Evolutionary conservation across 169 alveolate species (phyloP).

Genomic region (Cryptosporidium bovis): DNA sequence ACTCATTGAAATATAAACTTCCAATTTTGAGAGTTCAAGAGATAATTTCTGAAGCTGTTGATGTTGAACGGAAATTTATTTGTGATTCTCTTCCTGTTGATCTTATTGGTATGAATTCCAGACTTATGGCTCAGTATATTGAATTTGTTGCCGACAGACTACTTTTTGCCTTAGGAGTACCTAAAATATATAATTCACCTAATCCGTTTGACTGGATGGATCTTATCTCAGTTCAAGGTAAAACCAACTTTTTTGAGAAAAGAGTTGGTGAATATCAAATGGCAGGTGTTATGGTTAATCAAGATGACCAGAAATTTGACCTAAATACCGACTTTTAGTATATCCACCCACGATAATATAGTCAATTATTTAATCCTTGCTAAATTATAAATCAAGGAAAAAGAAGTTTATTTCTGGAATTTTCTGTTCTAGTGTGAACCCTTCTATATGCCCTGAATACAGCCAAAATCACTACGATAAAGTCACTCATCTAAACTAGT

Average conservation of each 20-base stretch:
- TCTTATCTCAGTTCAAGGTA: conserved; percentile 97
- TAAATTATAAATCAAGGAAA: too few relatives aligned
- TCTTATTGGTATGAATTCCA: conserved; percentile 97
- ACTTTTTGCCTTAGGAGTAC: conserved; percentile 91
- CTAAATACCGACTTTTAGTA: conserved; percentile 81
- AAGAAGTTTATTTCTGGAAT: too few relatives aligned
- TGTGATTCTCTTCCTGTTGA: conserved; percentile 97
- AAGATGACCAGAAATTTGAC: conserved; percentile 82
- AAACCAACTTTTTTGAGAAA: conserved; percentile 98
- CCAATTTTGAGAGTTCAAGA: conserved; percentile 91
- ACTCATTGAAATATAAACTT: conserved; percentile 89
- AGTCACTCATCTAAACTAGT: too few relatives aligned
- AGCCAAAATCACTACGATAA: too few relatives aligned
- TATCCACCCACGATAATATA: background rate
- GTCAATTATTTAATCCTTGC: too few relatives aligned
- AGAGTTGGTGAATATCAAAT: conserved; percentile 98
- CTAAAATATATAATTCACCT: conserved; percentile 89
- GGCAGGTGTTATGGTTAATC: conserved; percentile 94
- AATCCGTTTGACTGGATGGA: conserved; percentile 99
- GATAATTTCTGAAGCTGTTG: conserved; percentile 96
- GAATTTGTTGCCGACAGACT: conserved; percentile 98
- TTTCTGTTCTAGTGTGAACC: too few relatives aligned
- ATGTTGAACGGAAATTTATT: conserved; percentile 94
- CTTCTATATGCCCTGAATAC: too few relatives aligned
- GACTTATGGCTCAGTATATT: conserved; percentile 94